These are phyloP conservation scores for Metarhizium humberi DNA, from an alignment of 2,329 filamentous ascomycete species.

Conservation along the genomic window DNA sequence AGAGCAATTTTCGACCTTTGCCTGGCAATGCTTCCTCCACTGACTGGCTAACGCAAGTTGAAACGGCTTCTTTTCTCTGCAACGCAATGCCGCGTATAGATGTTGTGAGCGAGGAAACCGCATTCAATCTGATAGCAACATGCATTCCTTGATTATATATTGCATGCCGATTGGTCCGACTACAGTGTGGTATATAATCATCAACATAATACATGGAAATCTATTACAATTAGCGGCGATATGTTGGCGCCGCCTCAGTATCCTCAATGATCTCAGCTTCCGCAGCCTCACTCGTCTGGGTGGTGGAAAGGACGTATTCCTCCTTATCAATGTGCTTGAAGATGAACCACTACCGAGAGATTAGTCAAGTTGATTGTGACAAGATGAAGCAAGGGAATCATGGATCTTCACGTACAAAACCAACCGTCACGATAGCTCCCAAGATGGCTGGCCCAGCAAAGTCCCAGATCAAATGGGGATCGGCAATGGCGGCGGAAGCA, in stretches of 20 bases:
- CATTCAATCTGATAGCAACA: too few relatives aligned
- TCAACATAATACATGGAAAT: background rate
- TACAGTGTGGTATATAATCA: background rate
- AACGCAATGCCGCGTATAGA: too few relatives aligned
- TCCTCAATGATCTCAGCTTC: background rate
- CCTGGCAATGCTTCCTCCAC: too few relatives aligned
- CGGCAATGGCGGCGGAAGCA: constrained; percentile 34
- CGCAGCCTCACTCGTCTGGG: constrained; percentile 8
- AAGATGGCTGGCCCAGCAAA: constrained; percentile 38
- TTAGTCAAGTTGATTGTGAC: background rate
- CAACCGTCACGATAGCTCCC: constrained; percentile 31
- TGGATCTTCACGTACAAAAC: constrained; percentile 21
- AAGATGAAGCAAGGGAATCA: background rate
- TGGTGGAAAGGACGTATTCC: constrained; percentile 15
- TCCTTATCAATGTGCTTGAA: constrained; percentile 16
- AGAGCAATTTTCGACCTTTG: too few relatives aligned
- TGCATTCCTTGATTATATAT: too few relatives aligned
- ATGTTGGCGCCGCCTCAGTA: background rate
- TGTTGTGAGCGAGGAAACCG: too few relatives aligned
- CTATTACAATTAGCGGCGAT: background rate
- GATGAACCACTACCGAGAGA: constrained; percentile 4
- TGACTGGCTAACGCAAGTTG: too few relatives aligned
- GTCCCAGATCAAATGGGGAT: constrained; percentile 40
- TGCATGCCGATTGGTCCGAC: too few relatives aligned
- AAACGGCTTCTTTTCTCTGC: too few relatives aligned